These are phyloP conservation scores for Beta vulgaris DNA, from an alignment of 148 eudicot genomes.

Conservation along the genomic window DNA sequence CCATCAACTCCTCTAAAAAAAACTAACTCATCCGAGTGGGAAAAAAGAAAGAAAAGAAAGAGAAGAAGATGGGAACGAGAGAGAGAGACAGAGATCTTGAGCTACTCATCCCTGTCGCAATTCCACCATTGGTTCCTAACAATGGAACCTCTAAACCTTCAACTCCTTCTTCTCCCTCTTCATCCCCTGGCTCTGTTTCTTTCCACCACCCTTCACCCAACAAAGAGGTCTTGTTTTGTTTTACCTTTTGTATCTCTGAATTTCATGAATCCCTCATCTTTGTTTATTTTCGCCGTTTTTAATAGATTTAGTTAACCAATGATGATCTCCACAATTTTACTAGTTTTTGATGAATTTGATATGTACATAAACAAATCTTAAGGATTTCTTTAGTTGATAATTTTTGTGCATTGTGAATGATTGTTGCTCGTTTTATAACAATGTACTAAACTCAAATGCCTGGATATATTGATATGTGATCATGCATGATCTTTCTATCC, in stretches of 20 bases:
- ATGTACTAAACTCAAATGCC: no score
- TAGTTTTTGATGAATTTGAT: background rate
- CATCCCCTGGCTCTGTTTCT: conserved; percentile 17
- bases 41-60: conserved; percentile 4
- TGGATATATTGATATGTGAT: no score
- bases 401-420: no score
- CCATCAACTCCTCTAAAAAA: no score
- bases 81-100: conserved; percentile 46
- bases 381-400: background rate
- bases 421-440: no score
- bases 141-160: conserved; percentile 39
- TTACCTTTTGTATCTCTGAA: background rate
- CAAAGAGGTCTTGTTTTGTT: conserved; percentile 42
- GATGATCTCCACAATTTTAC: background rate
- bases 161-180: conserved; percentile 31
- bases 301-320: background rate
- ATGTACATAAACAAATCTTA: background rate
- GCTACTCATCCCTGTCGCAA: conserved; percentile 42
- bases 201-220: conserved; percentile 2
- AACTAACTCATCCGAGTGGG: background rate
- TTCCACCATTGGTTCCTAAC: conserved; percentile 22
- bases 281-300: background rate
- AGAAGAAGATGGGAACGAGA: conserved; percentile 37
- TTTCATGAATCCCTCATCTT: background rate
- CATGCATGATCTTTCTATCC: no score